Conservation (phyloP, 2,329 filamentous ascomycete species). For the Knoxdaviesia capensis region DNA sequence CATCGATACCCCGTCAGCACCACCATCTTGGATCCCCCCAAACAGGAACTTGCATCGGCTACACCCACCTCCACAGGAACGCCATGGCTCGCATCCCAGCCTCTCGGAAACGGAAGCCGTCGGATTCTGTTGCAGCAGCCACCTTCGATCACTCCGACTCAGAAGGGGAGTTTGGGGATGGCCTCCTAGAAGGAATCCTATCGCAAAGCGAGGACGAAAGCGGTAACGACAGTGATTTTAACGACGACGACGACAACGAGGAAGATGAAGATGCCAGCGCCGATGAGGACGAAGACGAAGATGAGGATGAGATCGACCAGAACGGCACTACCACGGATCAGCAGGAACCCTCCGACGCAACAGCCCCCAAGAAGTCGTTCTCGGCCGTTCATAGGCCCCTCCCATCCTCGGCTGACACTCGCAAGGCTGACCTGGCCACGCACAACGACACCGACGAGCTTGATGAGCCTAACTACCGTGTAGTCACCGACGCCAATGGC, state of each 20-base stretch:
- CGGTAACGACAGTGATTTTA: conserved; percentile 22
- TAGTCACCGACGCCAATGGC: conserved; percentile 71
- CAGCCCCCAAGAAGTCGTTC: no score
- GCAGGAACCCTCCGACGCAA: no score
- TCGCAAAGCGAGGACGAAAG: conserved; percentile 37
- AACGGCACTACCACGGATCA: conserved; percentile 19
- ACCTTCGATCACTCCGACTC: conserved; percentile 34
- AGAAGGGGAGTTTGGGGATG: conserved; percentile 38
- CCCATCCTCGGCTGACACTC: conserved; percentile 8
- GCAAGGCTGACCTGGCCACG: conserved; percentile 10
- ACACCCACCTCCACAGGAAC: no score
- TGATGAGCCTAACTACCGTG: conserved; percentile 22
- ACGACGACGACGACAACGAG: conserved; percentile 16
- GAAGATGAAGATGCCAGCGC: conserved; percentile 6
- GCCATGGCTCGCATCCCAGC: no score
- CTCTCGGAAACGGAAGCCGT: conserved; percentile 45
- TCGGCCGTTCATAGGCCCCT: no score
- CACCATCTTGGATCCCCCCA: no score
- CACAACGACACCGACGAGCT: conserved; percentile 11
- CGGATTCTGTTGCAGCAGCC: no score
- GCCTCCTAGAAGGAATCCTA: conserved; percentile 33
- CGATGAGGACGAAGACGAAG: conserved; percentile 17
- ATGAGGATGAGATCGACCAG: conserved; percentile 17
- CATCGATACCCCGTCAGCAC: no score
- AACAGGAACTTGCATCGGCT: no score